Conservation (phyloP, 208 protist species). For the Acanthamoeba divionensis region DNA sequence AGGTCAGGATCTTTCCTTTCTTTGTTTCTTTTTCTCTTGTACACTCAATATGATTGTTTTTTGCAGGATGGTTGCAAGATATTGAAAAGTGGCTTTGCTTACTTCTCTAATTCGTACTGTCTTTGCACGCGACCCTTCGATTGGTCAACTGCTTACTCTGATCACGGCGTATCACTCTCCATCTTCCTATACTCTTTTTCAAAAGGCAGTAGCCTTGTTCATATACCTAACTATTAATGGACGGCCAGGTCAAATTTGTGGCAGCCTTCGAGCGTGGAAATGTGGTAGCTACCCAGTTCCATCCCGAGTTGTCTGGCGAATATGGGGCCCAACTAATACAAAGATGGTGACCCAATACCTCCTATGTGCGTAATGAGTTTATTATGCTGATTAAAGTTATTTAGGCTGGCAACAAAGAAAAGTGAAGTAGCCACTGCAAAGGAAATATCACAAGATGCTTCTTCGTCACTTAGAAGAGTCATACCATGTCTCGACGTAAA, state of each 20-base stretch:
- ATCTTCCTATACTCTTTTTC: background rate
- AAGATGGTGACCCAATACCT: background rate
- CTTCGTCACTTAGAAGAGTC: slow-evolving; percentile 14
- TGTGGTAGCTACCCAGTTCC: slow-evolving; percentile 59
- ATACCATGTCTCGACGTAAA: slow-evolving; percentile 62
- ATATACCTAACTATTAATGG: background rate
- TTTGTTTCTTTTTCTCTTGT: background rate
- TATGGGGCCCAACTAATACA: slow-evolving; percentile 45
- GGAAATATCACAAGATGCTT: background rate
- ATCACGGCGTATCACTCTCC: slow-evolving; percentile 26
- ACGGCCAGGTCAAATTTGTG: slow-evolving; percentile 12
- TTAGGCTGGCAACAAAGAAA: no score
- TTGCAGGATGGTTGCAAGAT: background rate
- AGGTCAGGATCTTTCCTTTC: background rate
- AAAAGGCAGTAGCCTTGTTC: background rate
- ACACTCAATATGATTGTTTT: background rate
- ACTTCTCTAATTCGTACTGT: slow-evolving; percentile 52
- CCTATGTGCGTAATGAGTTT: no score
- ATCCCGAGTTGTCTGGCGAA: slow-evolving; percentile 58
- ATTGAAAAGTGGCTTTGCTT: slow-evolving; percentile 33
- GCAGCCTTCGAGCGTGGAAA: slow-evolving; percentile 14
- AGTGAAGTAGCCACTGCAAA: no score
- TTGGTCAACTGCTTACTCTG: slow-evolving; percentile 38
- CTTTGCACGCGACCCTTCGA: slow-evolving; percentile 1
- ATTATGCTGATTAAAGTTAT: background rate